Conservation (phyloP, 768 basidiomycete genomes). For the Podaxis carcinomalis region DNA sequence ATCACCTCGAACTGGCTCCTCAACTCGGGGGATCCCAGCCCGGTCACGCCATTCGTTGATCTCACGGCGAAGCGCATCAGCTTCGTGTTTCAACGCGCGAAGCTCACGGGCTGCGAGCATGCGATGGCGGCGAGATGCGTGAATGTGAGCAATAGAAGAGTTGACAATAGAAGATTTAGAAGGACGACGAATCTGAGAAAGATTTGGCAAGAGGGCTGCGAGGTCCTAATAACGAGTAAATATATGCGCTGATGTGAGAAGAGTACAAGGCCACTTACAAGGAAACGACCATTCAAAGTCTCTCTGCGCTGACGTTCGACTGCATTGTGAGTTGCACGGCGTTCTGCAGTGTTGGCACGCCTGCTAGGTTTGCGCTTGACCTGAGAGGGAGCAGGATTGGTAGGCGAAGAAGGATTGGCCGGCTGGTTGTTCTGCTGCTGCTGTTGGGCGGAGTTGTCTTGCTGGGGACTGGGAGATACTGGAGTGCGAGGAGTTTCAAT, state of each 20-base stretch:
- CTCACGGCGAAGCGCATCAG: conserved; percentile 84
- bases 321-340: conserved; percentile 94
- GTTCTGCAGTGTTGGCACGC: conserved; percentile 94
- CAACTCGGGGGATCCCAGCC: conserved; percentile 63
- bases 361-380: conserved; percentile 79
- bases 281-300: conserved; percentile 88
- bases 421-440: conserved; percentile 9
- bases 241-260: not conserved
- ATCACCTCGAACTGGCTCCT: conserved; percentile 70
- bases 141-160: conserved; percentile 86
- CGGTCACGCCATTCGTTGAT: conserved; percentile 92
- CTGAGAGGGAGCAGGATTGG: conserved; percentile 26
- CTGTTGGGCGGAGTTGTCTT: conserved; percentile 6
- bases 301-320: conserved; percentile 93
- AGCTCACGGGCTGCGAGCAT: conserved; percentile 79
- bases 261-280: conserved; percentile 42
- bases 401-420: conserved; percentile 13
- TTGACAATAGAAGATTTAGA: conserved; percentile 98
- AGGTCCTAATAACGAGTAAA: conserved; percentile 50
- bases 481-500: conserved; percentile 45
- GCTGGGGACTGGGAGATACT: conserved; percentile 24
- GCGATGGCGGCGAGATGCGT: conserved; percentile 77
- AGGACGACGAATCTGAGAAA: conserved; percentile 87
- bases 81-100: conserved; percentile 71
- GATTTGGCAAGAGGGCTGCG: conserved; percentile 86